Evolutionary conservation across 257 asterid genomes (phyloP).

Genomic region (Rhazya stricta): DNA sequence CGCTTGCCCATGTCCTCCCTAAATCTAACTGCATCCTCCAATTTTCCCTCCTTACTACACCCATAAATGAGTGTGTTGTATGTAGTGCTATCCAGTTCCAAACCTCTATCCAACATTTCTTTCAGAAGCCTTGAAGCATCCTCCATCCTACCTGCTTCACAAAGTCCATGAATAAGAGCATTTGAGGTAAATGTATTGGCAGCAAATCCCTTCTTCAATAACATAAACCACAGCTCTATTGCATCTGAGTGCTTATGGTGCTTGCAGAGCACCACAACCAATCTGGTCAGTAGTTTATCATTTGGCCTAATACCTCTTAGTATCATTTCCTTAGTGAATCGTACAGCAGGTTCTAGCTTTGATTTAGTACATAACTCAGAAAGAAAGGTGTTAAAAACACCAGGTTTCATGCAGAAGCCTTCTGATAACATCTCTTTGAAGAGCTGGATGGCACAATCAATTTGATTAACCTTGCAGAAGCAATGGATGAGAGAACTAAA

Average conservation of each 20-base stretch:
- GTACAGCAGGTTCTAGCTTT: constrained; percentile 49
- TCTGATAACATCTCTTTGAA: constrained; percentile 51
- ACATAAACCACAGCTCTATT: constrained; percentile 47
- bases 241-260: constrained; percentile 62
- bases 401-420: constrained; percentile 44
- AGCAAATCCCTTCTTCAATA: constrained; percentile 47
- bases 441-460: constrained; percentile 49
- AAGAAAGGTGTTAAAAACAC: constrained; percentile 47
- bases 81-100: constrained; percentile 48
- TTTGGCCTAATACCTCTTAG: constrained; percentile 54
- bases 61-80: constrained; percentile 72
- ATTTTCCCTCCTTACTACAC: constrained; percentile 48
- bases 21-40: constrained; percentile 57
- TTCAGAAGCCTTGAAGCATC: constrained; percentile 49
- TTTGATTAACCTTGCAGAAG: constrained; percentile 57
- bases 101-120: constrained; percentile 41
- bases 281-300: constrained; percentile 55
- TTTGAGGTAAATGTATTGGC: constrained; percentile 64
- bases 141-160: constrained; percentile 50
- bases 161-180: constrained; percentile 72
- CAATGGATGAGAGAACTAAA: constrained; percentile 56
- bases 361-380: constrained; percentile 39
- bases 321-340: constrained; percentile 48
- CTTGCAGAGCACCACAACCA: constrained; percentile 66
- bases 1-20: constrained; percentile 63